Evolutionary conservation across 441 rosid genomes (phyloP), one percentile per base, ranked within the genome.

Genomic region (Croton laevigatus): DNA sequence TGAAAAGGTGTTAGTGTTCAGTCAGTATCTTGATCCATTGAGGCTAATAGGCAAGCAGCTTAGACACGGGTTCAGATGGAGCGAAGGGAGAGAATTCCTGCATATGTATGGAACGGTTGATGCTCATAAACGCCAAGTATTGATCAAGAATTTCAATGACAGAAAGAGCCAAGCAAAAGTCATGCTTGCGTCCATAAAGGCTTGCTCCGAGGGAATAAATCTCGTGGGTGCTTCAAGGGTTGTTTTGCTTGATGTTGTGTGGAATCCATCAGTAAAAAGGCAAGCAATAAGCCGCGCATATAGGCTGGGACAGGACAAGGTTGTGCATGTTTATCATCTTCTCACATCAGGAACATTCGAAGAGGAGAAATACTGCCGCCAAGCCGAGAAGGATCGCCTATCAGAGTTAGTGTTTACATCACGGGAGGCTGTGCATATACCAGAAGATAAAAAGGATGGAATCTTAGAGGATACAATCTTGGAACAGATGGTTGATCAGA

Each of bases 211-310:
- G 72, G 97, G 97, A 19, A 91, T 87, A n/a, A 91, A 61, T 72
- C 86, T 91, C 1, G 90, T 87, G 12, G 97, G 96, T 11, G 96
- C 91, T 59, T 91, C 95, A 0, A 81, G 97, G 75, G 90, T 87
- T 23, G 79, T 91, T 12, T 79, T 91, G 9, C 71, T 91, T 27
- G 97, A 89, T 65, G 93, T 88, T 36, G 82, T 82, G 19, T 89
- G 97, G 97, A 91, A 91, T 48, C 97, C 91, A 0, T 79, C 90
- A 0, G 93, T 89, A 0, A 90, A 85, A 65, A 85, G 90, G 72
- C 95, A 89, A 79, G 97, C 95, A 19, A 84, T 89, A 75, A 81
- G 91, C 74, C 87, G 95, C 4, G 97, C 95, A 42, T 87, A 89
- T 65, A 79, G 93, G 65, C 90, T 91, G 3, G 97, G 97, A 0